A percentile compares a stretch with the other conserved stretches of the same genome.
Evolutionary conservation across 257 asterid species (phyloP).

Genomic region (Henckelia pumila): DNA sequence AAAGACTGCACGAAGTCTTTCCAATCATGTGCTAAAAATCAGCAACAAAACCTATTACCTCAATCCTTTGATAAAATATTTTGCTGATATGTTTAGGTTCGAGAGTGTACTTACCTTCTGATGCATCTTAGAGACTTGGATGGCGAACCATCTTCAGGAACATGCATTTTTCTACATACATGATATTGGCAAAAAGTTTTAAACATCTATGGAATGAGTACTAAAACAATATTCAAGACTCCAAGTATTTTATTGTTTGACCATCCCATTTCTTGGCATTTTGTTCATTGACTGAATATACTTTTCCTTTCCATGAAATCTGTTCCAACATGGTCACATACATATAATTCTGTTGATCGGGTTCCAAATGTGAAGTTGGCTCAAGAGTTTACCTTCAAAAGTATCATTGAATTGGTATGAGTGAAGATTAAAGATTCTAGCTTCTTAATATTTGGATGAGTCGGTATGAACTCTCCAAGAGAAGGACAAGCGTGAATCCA

Average conservation of each 20-base stretch:
- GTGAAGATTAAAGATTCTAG: no score
- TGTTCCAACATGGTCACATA: conserved; percentile 21
- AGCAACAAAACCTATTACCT: no score
- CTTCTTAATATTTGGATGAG: no score
- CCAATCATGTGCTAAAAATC: no score
- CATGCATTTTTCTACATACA: conserved; percentile 84
- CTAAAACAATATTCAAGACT: conserved; percentile 3
- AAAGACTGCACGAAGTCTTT: no score
- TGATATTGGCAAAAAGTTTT: conserved; percentile 30
- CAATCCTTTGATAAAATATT: not conserved
- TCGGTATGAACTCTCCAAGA: no score
- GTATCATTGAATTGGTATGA: no score
- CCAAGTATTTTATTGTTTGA: conserved; percentile 71
- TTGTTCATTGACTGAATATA: conserved; percentile 93
- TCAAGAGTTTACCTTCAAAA: no score
- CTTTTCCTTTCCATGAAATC: conserved; percentile 83
- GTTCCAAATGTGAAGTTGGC: no score
- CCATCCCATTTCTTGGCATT: conserved; percentile 91
- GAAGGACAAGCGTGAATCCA: no score
- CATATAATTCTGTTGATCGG: no score
- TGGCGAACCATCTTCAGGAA: conserved; percentile 73
- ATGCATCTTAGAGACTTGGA: conserved; percentile 88
- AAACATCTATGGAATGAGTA: conserved; percentile 1
- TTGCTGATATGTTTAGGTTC: not conserved
- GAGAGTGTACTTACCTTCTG: conserved; percentile 68